Evolutionary conservation across 2,329 filamentous ascomycete genomes (phyloP).

Genomic region (Knufia petricola): DNA sequence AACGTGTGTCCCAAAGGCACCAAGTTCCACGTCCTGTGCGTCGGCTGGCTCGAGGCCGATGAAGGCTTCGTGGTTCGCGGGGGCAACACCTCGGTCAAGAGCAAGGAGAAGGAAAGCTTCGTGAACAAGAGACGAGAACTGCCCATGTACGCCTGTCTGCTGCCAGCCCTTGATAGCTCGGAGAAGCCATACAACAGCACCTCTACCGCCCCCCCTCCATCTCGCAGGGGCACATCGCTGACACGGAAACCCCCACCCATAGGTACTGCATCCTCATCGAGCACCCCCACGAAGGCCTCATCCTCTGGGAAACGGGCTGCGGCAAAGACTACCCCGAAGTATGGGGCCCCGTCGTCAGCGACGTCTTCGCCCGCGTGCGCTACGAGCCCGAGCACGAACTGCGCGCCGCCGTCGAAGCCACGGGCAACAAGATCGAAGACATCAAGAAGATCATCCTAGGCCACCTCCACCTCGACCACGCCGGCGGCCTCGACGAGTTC

Average conservation of each 20-base stretch:
- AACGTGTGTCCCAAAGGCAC: constrained; percentile 22
- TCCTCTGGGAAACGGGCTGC: constrained; percentile 22
- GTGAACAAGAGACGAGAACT: constrained; percentile 74
- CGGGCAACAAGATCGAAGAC: constrained; percentile 22
- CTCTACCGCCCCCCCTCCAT: too few species aligned
- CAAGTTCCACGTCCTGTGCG: constrained; percentile 20
- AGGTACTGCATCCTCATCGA: constrained; percentile 19
- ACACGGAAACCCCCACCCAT: neutral
- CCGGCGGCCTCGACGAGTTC: constrained; percentile 20
- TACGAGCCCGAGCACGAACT: constrained; percentile 21
- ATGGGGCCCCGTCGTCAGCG: constrained; percentile 18
- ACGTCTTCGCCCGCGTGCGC: constrained; percentile 18
- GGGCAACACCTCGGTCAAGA: constrained; percentile 19
- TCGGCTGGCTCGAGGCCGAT: constrained; percentile 21
- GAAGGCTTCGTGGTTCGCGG: constrained; percentile 21
- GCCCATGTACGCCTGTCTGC: constrained; percentile 55
- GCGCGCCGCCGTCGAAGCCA: constrained; percentile 20
- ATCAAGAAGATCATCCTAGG: constrained; percentile 24
- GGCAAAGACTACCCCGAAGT: constrained; percentile 22
- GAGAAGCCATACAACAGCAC: too few species aligned
- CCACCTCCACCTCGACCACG: constrained; percentile 22
- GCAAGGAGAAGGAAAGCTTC: constrained; percentile 18
- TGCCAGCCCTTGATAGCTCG: neutral
- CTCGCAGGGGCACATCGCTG: too few species aligned
- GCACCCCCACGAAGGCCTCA: constrained; percentile 22